A percentile compares a stretch with the other conserved stretches of the same genome.
Conservation (phyloP, 2,329 filamentous ascomycete genomes). For the Cytospora leucostoma region DNA sequence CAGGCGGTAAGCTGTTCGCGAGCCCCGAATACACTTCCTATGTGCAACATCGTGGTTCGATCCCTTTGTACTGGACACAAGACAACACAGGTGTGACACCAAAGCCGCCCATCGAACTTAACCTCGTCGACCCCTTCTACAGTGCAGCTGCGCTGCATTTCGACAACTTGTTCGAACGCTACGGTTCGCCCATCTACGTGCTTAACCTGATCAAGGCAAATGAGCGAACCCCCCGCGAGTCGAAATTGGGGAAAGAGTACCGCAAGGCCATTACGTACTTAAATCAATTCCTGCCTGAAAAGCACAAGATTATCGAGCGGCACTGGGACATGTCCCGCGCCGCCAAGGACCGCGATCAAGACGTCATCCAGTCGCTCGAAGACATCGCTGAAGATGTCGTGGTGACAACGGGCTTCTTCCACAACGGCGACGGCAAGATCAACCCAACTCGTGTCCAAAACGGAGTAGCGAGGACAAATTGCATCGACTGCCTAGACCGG, state of each 20-base stretch:
- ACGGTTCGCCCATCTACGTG: constrained; percentile 88
- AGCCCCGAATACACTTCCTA: constrained; percentile 95
- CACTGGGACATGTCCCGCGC: constrained; percentile 98
- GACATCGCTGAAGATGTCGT: constrained; percentile 86
- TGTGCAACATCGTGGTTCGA: constrained; percentile 94
- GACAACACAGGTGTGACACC: constrained; percentile 93
- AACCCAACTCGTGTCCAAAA: constrained; percentile 76
- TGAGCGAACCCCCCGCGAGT: constrained; percentile 87
- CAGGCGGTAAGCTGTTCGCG: constrained; percentile 80
- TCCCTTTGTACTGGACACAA: constrained; percentile 96
- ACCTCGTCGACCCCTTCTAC: constrained; percentile 95
- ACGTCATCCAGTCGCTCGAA: constrained; percentile 92
- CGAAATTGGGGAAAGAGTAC: constrained; percentile 85
- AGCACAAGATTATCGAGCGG: constrained; percentile 87
- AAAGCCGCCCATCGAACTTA: constrained; percentile 93
- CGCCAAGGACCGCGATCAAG: constrained; percentile 86
- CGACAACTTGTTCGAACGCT: constrained; percentile 89
- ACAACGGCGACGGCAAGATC: constrained; percentile 76
- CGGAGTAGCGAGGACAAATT: constrained; percentile 91
- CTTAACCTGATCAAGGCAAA: constrained; percentile 88
- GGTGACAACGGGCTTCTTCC: constrained; percentile 87
- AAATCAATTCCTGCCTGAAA: constrained; percentile 85
- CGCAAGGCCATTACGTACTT: constrained; percentile 86
- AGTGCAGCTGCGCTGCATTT: constrained; percentile 92
- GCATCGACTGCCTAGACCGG: constrained; percentile 94